Evolutionary conservation across 2,329 filamentous ascomycete species (phyloP).

Genomic region (Neocucurbitaria cava): DNA sequence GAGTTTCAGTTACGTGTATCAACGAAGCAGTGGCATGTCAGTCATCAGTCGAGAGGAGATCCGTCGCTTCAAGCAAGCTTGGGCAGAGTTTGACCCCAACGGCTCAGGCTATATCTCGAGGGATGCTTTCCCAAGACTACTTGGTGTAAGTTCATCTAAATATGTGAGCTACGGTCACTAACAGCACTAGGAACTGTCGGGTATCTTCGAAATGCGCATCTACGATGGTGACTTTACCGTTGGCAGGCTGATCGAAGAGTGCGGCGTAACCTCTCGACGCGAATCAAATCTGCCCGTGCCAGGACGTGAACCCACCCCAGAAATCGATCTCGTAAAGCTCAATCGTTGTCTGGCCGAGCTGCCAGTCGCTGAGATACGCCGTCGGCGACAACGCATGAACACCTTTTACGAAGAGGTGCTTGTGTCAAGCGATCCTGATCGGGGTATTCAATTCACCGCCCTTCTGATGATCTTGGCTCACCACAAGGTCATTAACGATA

Average conservation of each 20-base stretch:
- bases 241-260: slow-evolving; percentile 83
- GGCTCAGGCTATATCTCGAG: slow-evolving; percentile 92
- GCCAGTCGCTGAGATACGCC: slow-evolving; percentile 76
- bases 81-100: slow-evolving; percentile 92
- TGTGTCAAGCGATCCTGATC: slow-evolving; percentile 87
- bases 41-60: slow-evolving; percentile 93
- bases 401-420: slow-evolving; percentile 97
- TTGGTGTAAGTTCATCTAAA: slow-evolving; percentile 66
- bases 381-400: slow-evolving; percentile 80
- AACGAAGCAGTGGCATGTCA: slow-evolving; percentile 90
- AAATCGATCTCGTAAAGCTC: slow-evolving; percentile 76
- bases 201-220: slow-evolving; percentile 96
- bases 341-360: slow-evolving; percentile 76
- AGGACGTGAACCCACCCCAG: slow-evolving; percentile 45
- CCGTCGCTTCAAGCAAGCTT: slow-evolving; percentile 95
- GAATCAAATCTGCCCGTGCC: slow-evolving; percentile 57
- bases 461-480: slow-evolving; percentile 96
- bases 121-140: slow-evolving; percentile 83
- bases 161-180: slow-evolving; percentile 3
- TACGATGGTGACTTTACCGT: slow-evolving; percentile 92
- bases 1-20: slow-evolving; percentile 99
- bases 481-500: slow-evolving; percentile 98
- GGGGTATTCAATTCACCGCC: slow-evolving; percentile 88
- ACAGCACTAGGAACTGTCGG: slow-evolving; percentile 73
- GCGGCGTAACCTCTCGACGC: slow-evolving; percentile 65